phyloP scores from a whole-genome alignment of 495 filamentous ascomycete species.

The Penicillium tannophilum region DNA sequence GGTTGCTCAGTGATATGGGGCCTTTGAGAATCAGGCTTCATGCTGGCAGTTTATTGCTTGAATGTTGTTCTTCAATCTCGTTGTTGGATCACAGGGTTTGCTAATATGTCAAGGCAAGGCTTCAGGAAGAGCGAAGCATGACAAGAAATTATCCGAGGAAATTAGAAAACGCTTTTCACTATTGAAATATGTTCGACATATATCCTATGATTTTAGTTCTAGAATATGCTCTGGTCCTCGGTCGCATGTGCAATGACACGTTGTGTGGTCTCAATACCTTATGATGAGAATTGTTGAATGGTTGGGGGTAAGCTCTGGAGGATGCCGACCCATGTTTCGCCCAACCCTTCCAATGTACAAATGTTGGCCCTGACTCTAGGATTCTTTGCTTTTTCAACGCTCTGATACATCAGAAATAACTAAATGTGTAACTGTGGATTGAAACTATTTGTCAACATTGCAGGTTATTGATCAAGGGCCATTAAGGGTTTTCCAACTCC shows the following conservation, averaged over 20 bases:
- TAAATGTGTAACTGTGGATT: too few relatives aligned
- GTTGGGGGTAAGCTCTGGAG: slow-evolving; percentile 9
- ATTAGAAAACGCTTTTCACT: not conserved
- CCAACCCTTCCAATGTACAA: slow-evolving; percentile 1
- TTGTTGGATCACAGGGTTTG: not conserved
- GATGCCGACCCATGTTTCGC: slow-evolving; percentile 5
- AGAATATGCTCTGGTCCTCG: slow-evolving; percentile 5
- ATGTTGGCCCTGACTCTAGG: not conserved
- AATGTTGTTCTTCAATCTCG: not conserved
- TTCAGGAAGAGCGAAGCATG: not conserved
- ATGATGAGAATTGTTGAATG: slow-evolving; percentile 15
- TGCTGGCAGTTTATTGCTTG: slow-evolving; percentile 4
- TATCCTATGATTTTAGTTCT: not conserved
- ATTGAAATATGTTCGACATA: not conserved
- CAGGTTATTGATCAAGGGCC: too few relatives aligned
- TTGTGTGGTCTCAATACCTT: not conserved
- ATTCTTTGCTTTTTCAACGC: too few relatives aligned
- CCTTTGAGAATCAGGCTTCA: slow-evolving; percentile 20
- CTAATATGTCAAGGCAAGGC: not conserved
- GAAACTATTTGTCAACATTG: too few relatives aligned
- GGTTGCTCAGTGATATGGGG: slow-evolving; percentile 53
- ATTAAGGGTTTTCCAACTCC: too few relatives aligned
- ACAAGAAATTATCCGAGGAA: not conserved
- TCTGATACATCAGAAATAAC: too few relatives aligned
- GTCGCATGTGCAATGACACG: slow-evolving; percentile 11